phyloP scores from a whole-genome alignment of 163 green algal species.

The Scenedesmus sp. region DNA sequence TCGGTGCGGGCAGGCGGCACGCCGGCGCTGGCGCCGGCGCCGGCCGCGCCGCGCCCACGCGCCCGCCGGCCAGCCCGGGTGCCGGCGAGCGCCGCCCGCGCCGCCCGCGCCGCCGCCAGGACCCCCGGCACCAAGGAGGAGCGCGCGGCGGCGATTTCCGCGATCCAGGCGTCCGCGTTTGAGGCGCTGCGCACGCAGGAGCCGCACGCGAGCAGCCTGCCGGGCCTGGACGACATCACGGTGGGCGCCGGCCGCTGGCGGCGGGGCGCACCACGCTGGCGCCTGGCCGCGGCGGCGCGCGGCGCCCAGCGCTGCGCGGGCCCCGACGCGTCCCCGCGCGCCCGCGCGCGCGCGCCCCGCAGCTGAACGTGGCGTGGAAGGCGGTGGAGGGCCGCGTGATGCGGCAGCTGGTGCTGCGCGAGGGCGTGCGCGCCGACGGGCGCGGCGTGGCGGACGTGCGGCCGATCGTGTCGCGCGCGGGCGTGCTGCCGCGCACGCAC shows the following conservation, averaged over 20 bases:
- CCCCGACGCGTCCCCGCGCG: too few species aligned
- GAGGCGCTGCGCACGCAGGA: conserved; percentile 15
- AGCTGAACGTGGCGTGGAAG: conserved; percentile 53
- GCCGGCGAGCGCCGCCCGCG: too few species aligned
- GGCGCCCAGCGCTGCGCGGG: too few species aligned
- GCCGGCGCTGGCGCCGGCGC: too few species aligned
- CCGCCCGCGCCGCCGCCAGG: too few species aligned
- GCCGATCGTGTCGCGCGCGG: conserved; percentile 79
- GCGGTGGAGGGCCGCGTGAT: conserved; percentile 73
- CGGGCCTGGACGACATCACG: conserved; percentile 13
- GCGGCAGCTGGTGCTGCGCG: conserved; percentile 64
- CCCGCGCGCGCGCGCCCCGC: not conserved
- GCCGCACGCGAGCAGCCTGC: not conserved
- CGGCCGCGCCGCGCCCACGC: too few species aligned
- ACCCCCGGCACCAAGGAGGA: conserved; percentile 68
- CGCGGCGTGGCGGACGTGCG: conserved; percentile 79
- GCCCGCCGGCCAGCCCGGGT: too few species aligned
- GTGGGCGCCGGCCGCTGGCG: not conserved
- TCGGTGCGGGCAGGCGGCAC: too few species aligned
- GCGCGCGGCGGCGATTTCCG: conserved; percentile 49
- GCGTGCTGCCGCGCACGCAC: conserved; percentile 81
- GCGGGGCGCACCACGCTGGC: not conserved
- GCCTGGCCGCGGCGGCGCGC: not conserved
- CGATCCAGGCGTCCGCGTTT: conserved; percentile 38
- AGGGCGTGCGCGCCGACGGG: conserved; percentile 79